Conservation (phyloP, 2,329 filamentous ascomycete genomes). For the Alternaria sp. region DNA sequence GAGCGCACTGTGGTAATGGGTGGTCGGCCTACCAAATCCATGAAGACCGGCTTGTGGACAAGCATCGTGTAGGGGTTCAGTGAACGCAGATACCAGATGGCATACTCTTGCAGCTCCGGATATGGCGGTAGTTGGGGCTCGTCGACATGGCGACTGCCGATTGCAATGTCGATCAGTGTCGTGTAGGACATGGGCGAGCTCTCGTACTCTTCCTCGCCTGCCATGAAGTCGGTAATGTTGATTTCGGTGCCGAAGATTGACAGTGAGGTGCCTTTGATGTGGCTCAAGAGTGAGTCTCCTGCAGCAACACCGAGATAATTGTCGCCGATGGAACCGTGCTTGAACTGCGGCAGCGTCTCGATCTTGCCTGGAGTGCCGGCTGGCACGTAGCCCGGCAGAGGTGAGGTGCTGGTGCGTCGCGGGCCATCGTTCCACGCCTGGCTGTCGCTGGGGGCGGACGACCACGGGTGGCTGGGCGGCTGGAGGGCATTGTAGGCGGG, state of each 20-base stretch:
- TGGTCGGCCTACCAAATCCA: slow-evolving; percentile 63
- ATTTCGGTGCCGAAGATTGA: slow-evolving; percentile 81
- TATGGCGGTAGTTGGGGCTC: slow-evolving; percentile 66
- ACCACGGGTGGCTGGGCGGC: slow-evolving; percentile 25
- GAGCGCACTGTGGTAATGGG: neutral
- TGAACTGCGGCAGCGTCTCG: slow-evolving; percentile 53
- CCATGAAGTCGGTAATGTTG: slow-evolving; percentile 75
- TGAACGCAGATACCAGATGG: slow-evolving; percentile 76
- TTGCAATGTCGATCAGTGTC: slow-evolving; percentile 70
- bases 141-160: slow-evolving; percentile 61
- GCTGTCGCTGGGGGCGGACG: slow-evolving; percentile 21
- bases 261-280: slow-evolving; percentile 77
- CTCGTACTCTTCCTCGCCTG: slow-evolving; percentile 66
- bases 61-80: slow-evolving; percentile 75
- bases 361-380: slow-evolving; percentile 21
- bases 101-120: slow-evolving; percentile 70
- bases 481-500: slow-evolving; percentile 41
- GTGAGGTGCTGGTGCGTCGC: slow-evolving; percentile 31
- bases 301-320: slow-evolving; percentile 70
- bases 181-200: slow-evolving; percentile 69
- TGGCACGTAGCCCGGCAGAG: slow-evolving; percentile 33
- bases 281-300: slow-evolving; percentile 70
- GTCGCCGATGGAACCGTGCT: slow-evolving; percentile 59
- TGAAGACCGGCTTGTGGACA: slow-evolving; percentile 77
- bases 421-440: slow-evolving; percentile 31